Evolutionary conservation across 805 yeast genomes (phyloP).

Genomic region (Candida nanaspora): DNA sequence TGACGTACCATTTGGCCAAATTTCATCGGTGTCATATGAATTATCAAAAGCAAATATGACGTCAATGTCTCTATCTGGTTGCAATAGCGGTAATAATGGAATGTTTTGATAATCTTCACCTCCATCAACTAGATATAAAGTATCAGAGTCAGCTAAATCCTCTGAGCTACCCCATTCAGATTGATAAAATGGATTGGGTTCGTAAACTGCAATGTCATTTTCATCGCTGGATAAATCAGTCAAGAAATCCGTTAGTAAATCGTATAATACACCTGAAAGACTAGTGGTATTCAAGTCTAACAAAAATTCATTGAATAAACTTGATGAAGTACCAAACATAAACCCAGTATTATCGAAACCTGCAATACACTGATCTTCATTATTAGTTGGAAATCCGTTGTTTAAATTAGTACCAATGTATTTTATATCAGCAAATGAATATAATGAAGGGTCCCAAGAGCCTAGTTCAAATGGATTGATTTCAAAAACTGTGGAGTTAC

Average conservation of each 20-base stretch:
- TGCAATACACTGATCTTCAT: conserved; percentile 39
- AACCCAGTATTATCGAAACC: conserved; percentile 82
- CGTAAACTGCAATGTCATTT: conserved; percentile 62
- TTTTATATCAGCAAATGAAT: conserved; percentile 56
- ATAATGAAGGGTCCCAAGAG: conserved; percentile 76
- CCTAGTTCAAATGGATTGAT: conserved; percentile 70
- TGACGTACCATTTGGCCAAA: conserved; percentile 67
- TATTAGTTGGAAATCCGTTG: conserved; percentile 46
- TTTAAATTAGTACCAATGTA: conserved; percentile 63
- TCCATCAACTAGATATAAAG: conserved; percentile 63
- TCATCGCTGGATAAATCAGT: conserved; percentile 34
- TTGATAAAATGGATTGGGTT: conserved; percentile 64
- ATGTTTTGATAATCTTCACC: conserved; percentile 73
- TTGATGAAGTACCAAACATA: conserved; percentile 75
- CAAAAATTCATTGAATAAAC: conserved; percentile 66
- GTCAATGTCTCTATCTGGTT: conserved; percentile 55
- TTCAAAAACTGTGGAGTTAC: conserved; percentile 65
- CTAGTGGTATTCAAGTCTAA: conserved; percentile 50
- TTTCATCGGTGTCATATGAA: conserved; percentile 51
- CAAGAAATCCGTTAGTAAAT: conserved; percentile 40
- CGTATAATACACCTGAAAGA: conserved; percentile 36
- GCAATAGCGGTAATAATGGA: conserved; percentile 60
- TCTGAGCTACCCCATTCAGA: conserved; percentile 30
- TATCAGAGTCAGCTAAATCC: conserved; percentile 31
- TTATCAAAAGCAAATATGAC: conserved; percentile 59